phyloP scores from a whole-genome alignment of 2,329 filamentous ascomycete genomes.

The Macroventuria anomochaeta region DNA sequence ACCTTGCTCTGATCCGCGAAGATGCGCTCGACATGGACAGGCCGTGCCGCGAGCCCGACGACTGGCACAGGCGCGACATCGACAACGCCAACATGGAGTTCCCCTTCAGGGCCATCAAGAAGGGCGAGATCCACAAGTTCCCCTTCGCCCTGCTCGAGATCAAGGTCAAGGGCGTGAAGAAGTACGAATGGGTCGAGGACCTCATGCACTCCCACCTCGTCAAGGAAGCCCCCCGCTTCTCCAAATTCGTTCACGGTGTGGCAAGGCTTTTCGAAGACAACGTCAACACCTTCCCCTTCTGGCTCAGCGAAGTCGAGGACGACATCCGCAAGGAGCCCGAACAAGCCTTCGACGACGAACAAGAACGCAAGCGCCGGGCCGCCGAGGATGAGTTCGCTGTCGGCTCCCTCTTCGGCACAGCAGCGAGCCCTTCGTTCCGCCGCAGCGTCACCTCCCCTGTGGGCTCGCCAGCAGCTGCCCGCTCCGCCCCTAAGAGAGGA shows the following conservation, averaged over 20 bases:
- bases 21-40: constrained; percentile 77
- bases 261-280: constrained; percentile 91
- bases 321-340: constrained; percentile 95
- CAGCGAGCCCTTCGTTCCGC: constrained; percentile 52
- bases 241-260: constrained; percentile 94
- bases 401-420: constrained; percentile 77
- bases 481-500: constrained; percentile 32
- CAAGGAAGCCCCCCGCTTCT: constrained; percentile 87
- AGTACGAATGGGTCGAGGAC: constrained; percentile 86
- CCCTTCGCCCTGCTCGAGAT: constrained; percentile 92
- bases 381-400: constrained; percentile 89
- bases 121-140: constrained; percentile 89
- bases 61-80: constrained; percentile 93
- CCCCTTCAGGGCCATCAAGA: constrained; percentile 85
- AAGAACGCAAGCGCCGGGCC: constrained; percentile 78
- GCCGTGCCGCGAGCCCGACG: constrained; percentile 85
- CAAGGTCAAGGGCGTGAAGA: constrained; percentile 75
- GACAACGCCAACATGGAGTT: constrained; percentile 83
- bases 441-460: constrained; percentile 70
- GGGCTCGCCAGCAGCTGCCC: constrained; percentile 61
- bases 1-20: constrained; percentile 83
- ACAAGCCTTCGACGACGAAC: constrained; percentile 87
- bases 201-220: constrained; percentile 92
- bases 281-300: constrained; percentile 95
- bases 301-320: constrained; percentile 87